These are phyloP conservation scores for Sporisorium sorghi DNA, from an alignment of 1,284 basidiomycete species.

Conservation along the genomic window DNA sequence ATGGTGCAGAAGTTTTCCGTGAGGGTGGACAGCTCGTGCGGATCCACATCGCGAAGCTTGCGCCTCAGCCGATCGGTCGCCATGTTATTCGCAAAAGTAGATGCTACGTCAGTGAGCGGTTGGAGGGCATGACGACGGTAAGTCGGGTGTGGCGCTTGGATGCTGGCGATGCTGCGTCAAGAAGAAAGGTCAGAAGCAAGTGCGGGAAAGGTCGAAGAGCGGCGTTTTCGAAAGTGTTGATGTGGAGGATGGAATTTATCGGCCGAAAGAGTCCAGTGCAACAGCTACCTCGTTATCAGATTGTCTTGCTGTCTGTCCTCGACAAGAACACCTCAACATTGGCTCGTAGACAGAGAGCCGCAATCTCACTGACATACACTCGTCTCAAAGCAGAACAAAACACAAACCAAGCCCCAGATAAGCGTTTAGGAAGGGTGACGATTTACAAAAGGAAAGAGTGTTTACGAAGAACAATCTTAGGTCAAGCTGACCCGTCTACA, in stretches of 20 bases:
- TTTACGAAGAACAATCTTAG: conserved; percentile 2
- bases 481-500: neutral
- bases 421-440: neutral
- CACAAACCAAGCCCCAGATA: neutral
- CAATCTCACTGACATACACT: neutral
- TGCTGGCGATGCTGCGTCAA: neutral
- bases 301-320: too few species aligned
- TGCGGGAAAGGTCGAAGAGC: neutral
- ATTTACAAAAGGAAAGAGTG: conserved; percentile 1
- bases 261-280: neutral
- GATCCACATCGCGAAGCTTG: conserved; percentile 81
- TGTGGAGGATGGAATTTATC: conserved; percentile 13
- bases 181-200: neutral
- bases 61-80: conserved; percentile 73
- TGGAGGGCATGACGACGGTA: neutral
- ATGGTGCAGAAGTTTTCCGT: conserved; percentile 92
- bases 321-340: neutral
- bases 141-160: neutral
- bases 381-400: neutral
- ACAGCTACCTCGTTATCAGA: neutral
- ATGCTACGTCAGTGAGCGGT: neutral
- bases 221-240: conserved; percentile 1
- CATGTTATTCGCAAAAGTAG: conserved; percentile 35
- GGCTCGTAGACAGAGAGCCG: neutral
- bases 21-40: conserved; percentile 79